Base-by-base conservation (phyloP, 305 asterid species). In the Fraxinus floribunda region DNA sequence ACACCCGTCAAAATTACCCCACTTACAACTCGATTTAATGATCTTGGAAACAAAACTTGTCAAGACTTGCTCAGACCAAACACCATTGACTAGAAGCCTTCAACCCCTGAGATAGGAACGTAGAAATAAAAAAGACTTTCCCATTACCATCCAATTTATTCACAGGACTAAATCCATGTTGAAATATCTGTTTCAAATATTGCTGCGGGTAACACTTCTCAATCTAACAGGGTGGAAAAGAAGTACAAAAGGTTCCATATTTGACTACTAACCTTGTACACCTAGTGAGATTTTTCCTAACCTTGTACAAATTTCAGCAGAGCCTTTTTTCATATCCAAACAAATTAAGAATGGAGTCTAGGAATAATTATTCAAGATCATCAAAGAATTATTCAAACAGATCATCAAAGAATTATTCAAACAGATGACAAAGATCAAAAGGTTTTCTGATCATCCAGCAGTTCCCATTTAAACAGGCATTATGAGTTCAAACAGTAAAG, bases 331-430 rank as follows among this genome's bases (percentile, higher is more conserved):
- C 74, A 36, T 5, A 77, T 60, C 38, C 24, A 41, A 76, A 39
- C 57, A 76, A 75, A 72, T 66, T 79, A 71, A 7, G 62, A 57
- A 44, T 52, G 20, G 36, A 66, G 35, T 41, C 55, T 18, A 73
- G 44, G 52, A 46, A 72, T 10, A 81, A 76, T 2, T 60, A 41
- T 26, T 71, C 52, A 83, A 77, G 78, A 35, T 39, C 72, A 78
- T 75, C 5, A 66, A 68, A 81, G 73, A 35, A 74, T 80, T 39
- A 80, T 5, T 32, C 78, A 73, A 26, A 70, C 68, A 83, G 75
- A 10, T 30, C 72, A 78, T 75, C 5, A 66, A 68, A 81, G 73
- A 35, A 74, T 80, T 39, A 80, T 5, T 32, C 78, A 73, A 26
- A 70, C 68, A 83, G 75, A 10, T 30, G 49, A 82, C 32, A 73